These are phyloP conservation scores for Apiotrichum laibachii DNA, from an alignment of 1,284 basidiomycete genomes.

Conservation along the genomic window DNA sequence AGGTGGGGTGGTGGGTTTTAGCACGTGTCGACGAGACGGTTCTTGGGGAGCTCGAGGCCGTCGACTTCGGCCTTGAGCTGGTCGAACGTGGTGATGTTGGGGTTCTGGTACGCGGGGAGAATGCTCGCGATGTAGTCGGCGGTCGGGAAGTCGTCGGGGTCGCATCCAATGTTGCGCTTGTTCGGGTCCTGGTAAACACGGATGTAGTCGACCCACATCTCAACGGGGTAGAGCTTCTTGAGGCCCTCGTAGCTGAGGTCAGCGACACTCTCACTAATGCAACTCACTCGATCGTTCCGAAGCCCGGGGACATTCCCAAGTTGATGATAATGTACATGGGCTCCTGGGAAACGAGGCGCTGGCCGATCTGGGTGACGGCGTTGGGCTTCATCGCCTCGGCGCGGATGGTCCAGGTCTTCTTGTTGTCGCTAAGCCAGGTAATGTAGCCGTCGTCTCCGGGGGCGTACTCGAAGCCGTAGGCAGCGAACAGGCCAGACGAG, in stretches of 20 bases:
- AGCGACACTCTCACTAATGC: not conserved
- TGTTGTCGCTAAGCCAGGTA: conserved; percentile 67
- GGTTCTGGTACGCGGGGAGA: conserved; percentile 37
- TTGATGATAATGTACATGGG: conserved; percentile 61
- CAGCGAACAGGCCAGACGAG: conserved; percentile 55
- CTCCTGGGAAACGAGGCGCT: conserved; percentile 74
- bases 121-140: conserved; percentile 54
- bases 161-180: conserved; percentile 48
- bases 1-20: conserved; percentile 3
- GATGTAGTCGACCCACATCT: conserved; percentile 49
- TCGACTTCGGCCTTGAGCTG: conserved; percentile 3
- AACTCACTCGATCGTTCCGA: conserved; percentile 63
- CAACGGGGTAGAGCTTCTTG: conserved; percentile 9
- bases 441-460: conserved; percentile 67
- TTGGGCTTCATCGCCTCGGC: conserved; percentile 70
- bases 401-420: conserved; percentile 72
- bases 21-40: conserved; percentile 35
- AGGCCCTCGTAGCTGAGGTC: conserved; percentile 6
- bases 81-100: conserved; percentile 31
- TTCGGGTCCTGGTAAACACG: conserved; percentile 52
- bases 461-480: conserved; percentile 66
- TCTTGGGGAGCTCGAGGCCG: conserved; percentile 31
- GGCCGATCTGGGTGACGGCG: conserved; percentile 63
- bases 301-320: conserved; percentile 76
- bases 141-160: conserved; percentile 58